phyloP scores from a whole-genome alignment of 768 basidiomycete genomes.

The Phylloporus arenicola region DNA sequence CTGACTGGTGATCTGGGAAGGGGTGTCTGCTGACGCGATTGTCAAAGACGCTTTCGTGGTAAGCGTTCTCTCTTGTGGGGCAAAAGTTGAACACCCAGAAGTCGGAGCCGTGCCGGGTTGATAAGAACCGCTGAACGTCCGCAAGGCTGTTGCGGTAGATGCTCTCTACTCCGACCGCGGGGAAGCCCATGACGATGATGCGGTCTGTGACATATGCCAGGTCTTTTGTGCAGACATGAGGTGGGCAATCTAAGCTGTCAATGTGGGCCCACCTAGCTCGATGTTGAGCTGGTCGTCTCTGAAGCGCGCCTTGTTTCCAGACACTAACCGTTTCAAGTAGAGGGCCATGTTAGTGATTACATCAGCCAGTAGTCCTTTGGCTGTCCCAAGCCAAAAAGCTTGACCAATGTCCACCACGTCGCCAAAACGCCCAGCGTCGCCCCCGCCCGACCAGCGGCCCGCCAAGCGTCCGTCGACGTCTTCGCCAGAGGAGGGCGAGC shows the following conservation, averaged over 20 bases:
- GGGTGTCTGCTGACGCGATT: constrained; percentile 79
- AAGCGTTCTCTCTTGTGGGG: constrained; percentile 74
- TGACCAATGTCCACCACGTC: constrained; percentile 11
- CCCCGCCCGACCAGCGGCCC: constrained; percentile 45
- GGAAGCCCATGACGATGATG: constrained; percentile 80
- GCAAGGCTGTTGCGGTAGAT: constrained; percentile 75
- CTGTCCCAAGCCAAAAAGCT: not conserved
- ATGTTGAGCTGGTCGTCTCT: constrained; percentile 60
- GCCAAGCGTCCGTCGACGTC: constrained; percentile 52
- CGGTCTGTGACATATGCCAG: constrained; percentile 68
- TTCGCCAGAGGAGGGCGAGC: constrained; percentile 77
- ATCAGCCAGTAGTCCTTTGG: constrained; percentile 7
- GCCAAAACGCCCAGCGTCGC: constrained; percentile 56
- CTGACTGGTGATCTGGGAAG: constrained; percentile 87
- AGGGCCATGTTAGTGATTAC: constrained; percentile 29
- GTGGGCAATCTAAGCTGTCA: constrained; percentile 6
- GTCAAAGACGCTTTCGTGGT: constrained; percentile 61
- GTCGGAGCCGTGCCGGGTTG: constrained; percentile 65
- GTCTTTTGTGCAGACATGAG: constrained; percentile 31
- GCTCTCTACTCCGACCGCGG: constrained; percentile 71
- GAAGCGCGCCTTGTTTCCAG: constrained; percentile 77
- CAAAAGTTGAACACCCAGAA: constrained; percentile 92
- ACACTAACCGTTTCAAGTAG: constrained; percentile 68
- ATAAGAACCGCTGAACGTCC: constrained; percentile 72
- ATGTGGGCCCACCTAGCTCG: constrained; percentile 54